Evolutionary conservation across 345 rosid species (phyloP).

Genomic region (Stellera chamaejasme): DNA sequence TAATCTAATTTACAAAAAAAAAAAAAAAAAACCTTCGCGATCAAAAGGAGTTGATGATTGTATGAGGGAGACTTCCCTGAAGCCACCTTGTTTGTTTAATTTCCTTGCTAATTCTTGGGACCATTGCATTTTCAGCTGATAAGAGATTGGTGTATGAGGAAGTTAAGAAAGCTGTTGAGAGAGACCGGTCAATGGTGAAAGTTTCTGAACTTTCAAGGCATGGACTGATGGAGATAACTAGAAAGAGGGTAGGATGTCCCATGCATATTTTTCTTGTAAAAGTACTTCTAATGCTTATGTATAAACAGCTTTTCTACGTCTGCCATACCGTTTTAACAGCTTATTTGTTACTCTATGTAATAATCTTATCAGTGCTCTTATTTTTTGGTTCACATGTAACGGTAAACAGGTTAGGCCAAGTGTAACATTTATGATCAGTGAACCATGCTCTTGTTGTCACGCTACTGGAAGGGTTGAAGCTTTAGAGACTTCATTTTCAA

Average conservation of each 20-base stretch:
- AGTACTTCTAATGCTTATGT: too few species aligned
- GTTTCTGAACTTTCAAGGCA: constrained; percentile 90
- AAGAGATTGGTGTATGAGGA: constrained; percentile 89
- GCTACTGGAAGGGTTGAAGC: constrained; percentile 99
- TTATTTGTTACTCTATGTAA: background rate
- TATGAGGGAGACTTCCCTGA: too few species aligned
- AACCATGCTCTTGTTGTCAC: constrained; percentile 89
- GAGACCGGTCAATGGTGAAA: constrained; percentile 82
- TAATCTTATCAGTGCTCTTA: background rate
- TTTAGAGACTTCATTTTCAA: constrained; percentile 84
- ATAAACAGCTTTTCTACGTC: too few species aligned
- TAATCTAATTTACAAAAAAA: too few species aligned
- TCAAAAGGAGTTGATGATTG: too few species aligned
- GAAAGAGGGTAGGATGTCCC: constrained; percentile 69
- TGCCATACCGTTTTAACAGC: background rate
- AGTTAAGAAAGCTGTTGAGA: constrained; percentile 85
- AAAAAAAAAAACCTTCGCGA: too few species aligned
- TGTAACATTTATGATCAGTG: constrained; percentile 92
- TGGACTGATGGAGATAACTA: constrained; percentile 97
- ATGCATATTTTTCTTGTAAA: constrained; percentile 11
- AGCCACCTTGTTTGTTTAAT: too few species aligned
- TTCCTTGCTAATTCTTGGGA: constrained; percentile 8
- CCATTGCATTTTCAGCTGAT: constrained; percentile 52
- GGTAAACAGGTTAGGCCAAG: constrained; percentile 88
- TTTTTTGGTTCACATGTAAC: background rate